Conservation (phyloP, 805 yeast genomes). For the Hanseniaspora lindneri region DNA sequence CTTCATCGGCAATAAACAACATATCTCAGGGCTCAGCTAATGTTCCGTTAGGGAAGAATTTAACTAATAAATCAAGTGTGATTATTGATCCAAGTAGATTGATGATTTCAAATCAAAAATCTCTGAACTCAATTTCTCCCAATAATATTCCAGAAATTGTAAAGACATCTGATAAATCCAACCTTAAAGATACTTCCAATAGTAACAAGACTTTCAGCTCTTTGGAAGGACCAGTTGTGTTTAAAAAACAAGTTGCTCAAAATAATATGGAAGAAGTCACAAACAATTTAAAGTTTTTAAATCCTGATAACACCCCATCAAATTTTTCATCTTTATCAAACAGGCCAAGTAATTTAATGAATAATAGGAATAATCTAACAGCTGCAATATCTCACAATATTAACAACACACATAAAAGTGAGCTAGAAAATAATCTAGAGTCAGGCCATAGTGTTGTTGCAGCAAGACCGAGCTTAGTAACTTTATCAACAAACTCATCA, state of each 20-base stretch:
- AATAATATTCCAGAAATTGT: neutral
- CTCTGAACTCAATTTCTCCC: neutral
- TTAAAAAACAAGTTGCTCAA: neutral
- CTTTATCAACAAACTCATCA: conserved; percentile 9
- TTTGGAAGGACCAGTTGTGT: neutral
- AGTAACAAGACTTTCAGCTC: neutral
- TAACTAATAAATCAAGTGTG: conserved; percentile 15
- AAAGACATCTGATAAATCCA: neutral
- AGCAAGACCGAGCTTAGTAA: conserved; percentile 12
- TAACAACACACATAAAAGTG: neutral
- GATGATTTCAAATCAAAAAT: conserved; percentile 9
- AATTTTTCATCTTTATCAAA: conserved; percentile 12
- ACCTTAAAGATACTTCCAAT: neutral
- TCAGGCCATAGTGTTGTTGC: neutral
- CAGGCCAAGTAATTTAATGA: conserved; percentile 12
- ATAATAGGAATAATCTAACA: conserved; percentile 8
- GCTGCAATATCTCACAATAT: neutral
- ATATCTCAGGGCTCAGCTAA: neutral
- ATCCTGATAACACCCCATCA: neutral
- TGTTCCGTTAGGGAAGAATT: conserved; percentile 6
- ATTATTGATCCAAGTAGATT: conserved; percentile 15
- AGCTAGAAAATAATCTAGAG: conserved; percentile 1
- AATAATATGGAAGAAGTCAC: neutral
- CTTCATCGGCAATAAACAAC: neutral
- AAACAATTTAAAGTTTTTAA: neutral